Conservation (phyloP, 768 basidiomycete genomes). For the Tulasnella calospora region DNA sequence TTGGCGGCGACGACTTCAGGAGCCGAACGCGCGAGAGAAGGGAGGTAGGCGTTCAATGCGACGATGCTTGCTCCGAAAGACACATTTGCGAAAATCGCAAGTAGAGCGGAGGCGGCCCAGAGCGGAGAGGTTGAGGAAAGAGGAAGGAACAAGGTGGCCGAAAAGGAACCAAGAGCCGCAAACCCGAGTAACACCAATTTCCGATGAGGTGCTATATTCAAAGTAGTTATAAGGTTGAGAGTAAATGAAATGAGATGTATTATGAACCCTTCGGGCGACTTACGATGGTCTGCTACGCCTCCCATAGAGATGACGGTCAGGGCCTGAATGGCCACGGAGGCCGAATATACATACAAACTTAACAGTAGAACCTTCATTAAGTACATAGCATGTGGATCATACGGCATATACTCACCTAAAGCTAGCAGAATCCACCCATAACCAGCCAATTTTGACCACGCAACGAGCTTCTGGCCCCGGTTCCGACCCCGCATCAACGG, state of each 20-base stretch:
- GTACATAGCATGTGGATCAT: not conserved
- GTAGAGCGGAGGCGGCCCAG: constrained; percentile 62
- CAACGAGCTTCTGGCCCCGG: constrained; percentile 46
- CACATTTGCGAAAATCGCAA: constrained; percentile 76
- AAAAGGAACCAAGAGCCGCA: constrained; percentile 62
- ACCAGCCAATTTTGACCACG: constrained; percentile 74
- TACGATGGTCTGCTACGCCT: constrained; percentile 83
- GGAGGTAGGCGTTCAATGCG: constrained; percentile 87
- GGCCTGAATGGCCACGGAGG: constrained; percentile 84
- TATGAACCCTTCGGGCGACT: constrained; percentile 33
- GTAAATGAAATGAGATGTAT: not conserved
- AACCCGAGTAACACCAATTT: constrained; percentile 74
- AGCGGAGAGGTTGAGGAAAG: constrained; percentile 65
- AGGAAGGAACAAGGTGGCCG: constrained; percentile 65
- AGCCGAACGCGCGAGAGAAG: constrained; percentile 60
- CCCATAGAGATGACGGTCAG: constrained; percentile 95
- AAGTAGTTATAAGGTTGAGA: not conserved
- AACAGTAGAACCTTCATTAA: constrained; percentile 12
- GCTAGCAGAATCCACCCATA: constrained; percentile 87
- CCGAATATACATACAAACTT: constrained; percentile 83
- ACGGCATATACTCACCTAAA: constrained; percentile 59
- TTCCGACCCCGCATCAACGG: constrained; percentile 30
- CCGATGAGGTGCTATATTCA: constrained; percentile 53
- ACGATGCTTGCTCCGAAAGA: constrained; percentile 83
- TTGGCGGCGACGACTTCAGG: constrained; percentile 36